Evolutionary conservation across 2,329 filamentous ascomycete genomes (phyloP).

Genomic region (Ophiocordyceps robertsii): DNA sequence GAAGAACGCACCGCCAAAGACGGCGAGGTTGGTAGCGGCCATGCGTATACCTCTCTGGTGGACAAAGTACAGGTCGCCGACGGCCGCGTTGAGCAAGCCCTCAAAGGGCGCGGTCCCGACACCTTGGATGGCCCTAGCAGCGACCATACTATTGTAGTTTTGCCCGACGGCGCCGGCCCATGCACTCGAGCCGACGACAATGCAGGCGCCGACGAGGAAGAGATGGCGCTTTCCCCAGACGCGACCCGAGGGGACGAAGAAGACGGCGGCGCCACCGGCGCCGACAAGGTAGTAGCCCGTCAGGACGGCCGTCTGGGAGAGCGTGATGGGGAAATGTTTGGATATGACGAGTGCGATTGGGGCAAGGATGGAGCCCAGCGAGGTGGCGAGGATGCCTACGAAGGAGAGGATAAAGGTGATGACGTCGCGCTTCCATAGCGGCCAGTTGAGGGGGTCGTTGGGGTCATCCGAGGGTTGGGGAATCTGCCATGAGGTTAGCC

Average conservation of each 20-base stretch:
- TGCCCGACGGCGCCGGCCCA: conserved; percentile 63
- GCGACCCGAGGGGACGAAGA: conserved; percentile 77
- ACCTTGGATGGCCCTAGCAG: conserved; percentile 73
- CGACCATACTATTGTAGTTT: conserved; percentile 60
- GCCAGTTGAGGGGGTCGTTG: conserved; percentile 80
- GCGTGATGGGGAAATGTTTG: conserved; percentile 47
- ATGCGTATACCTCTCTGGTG: conserved; percentile 75
- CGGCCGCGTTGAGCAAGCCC: conserved; percentile 73
- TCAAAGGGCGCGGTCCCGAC: conserved; percentile 82
- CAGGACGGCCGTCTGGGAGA: conserved; percentile 67
- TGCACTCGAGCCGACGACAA: conserved; percentile 59
- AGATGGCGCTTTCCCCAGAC: conserved; percentile 90
- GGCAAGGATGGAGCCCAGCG: conserved; percentile 74
- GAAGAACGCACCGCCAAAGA: conserved; percentile 44
- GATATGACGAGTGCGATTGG: conserved; percentile 74
- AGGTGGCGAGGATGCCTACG: conserved; percentile 69
- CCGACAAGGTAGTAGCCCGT: conserved; percentile 83
- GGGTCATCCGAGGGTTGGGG: conserved; percentile 86
- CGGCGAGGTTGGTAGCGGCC: conserved; percentile 55
- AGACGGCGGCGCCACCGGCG: conserved; percentile 64
- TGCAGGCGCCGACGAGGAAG: conserved; percentile 63
- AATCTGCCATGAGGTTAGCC: conserved; percentile 17
- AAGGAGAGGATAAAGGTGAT: conserved; percentile 70
- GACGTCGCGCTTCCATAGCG: conserved; percentile 70
- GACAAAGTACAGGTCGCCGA: conserved; percentile 84